These are phyloP conservation scores for Xerocomellus dryophilus DNA, from an alignment of 768 basidiomycete species.

Conservation along the genomic window DNA sequence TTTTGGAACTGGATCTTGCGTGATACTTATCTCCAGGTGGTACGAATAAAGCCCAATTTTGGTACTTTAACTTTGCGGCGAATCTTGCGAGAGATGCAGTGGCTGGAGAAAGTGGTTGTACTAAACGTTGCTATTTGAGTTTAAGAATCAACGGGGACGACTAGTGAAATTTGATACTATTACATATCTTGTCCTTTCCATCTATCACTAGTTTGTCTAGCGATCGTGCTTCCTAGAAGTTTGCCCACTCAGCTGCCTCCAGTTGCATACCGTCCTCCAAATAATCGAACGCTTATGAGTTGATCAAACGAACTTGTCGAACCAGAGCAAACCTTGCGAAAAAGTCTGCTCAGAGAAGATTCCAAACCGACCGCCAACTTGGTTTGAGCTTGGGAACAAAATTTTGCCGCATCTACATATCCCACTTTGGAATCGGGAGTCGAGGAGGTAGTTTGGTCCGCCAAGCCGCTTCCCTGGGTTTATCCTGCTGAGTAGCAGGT, in stretches of 20 bases:
- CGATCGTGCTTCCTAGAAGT: too few relatives aligned
- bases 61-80: neutral
- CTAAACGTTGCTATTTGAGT: neutral
- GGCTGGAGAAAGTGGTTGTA: neutral
- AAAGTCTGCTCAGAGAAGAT: neutral
- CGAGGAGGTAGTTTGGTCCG: conserved; percentile 29
- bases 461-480: conserved; percentile 16
- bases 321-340: too few relatives aligned
- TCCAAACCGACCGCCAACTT: neutral
- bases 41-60: neutral
- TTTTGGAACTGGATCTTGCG: conserved; percentile 5
- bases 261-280: too few relatives aligned
- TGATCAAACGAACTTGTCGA: neutral
- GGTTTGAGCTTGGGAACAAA: neutral
- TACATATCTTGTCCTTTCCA: neutral
- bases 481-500: conserved; percentile 4
- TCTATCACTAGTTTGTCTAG: too few relatives aligned
- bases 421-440: conserved; percentile 33
- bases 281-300: neutral
- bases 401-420: conserved; percentile 4
- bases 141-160: neutral
- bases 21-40: conserved; percentile 7
- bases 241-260: too few relatives aligned
- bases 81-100: neutral
- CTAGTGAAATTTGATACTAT: neutral